Conservation (phyloP, 2,329 filamentous ascomycete species). For the Aspergillus spinulosporus region DNA sequence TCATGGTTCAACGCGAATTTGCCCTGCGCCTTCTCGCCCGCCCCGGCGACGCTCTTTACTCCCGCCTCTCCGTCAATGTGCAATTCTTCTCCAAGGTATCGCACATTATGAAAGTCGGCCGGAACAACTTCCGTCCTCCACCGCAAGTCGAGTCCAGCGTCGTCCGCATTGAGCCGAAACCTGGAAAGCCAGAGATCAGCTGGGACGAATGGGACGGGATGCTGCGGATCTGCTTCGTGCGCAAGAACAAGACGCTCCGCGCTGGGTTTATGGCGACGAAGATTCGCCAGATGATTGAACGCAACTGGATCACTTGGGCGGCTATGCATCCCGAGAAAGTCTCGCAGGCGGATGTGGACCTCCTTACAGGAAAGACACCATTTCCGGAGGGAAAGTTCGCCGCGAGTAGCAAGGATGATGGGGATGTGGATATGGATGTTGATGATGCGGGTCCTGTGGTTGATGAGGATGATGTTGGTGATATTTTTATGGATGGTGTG, state of each 20-base stretch:
- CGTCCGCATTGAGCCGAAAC: constrained; percentile 84
- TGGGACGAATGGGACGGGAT: constrained; percentile 96
- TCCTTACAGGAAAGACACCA: constrained; percentile 35
- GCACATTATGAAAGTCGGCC: constrained; percentile 86
- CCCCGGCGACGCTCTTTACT: constrained; percentile 86
- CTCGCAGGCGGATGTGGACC: constrained; percentile 51
- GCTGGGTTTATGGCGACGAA: constrained; percentile 73
- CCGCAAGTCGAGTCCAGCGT: constrained; percentile 90
- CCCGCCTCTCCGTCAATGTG: constrained; percentile 84
- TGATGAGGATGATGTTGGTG: constrained; percentile 48
- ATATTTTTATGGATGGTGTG: constrained; percentile 42
- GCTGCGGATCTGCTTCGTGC: constrained; percentile 75
- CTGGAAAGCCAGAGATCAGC: constrained; percentile 79
- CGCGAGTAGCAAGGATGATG: constrained; percentile 1
- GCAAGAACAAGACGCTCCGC: constrained; percentile 86
- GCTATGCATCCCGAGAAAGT: constrained; percentile 42
- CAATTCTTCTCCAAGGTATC: constrained; percentile 82
- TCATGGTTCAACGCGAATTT: constrained; percentile 92
- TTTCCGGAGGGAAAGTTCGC: constrained; percentile 1
- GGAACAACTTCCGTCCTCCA: constrained; percentile 94
- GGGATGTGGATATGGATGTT: constrained; percentile 33
- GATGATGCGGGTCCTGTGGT: constrained; percentile 39
- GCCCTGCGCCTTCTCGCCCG: constrained; percentile 85
- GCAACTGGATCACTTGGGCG: constrained; percentile 23
- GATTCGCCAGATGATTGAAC: constrained; percentile 37